Percentiles rank a stretch among this genome's conserved stretches.
Evolutionary conservation across 768 basidiomycete species (phyloP).

Genomic region (Termitomyces sp.): DNA sequence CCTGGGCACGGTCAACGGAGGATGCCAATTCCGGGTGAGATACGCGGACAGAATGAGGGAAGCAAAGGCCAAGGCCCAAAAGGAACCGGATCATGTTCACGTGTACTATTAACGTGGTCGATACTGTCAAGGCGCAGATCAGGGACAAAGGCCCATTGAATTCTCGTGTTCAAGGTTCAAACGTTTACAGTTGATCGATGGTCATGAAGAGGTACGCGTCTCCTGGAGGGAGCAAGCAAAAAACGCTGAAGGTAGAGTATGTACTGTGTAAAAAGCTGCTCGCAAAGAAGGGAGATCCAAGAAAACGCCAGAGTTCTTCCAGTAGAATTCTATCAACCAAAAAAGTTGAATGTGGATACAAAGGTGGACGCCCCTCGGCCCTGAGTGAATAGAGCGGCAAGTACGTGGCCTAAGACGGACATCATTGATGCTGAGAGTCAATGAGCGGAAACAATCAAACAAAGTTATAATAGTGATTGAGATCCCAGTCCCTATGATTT

Average conservation of each 20-base stretch:
- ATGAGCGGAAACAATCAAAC: background rate
- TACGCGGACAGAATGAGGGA: constrained; percentile 43
- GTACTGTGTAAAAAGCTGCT: constrained; percentile 33
- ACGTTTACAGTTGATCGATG: constrained; percentile 24
- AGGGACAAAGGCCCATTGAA: background rate
- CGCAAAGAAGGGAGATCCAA: constrained; percentile 61
- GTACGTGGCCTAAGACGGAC: constrained; percentile 59
- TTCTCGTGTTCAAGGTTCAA: constrained; percentile 33
- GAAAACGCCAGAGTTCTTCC: constrained; percentile 64
- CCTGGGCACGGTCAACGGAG: constrained; percentile 50
- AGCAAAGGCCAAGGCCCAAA: constrained; percentile 43
- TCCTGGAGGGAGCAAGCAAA: constrained; percentile 45
- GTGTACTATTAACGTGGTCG: constrained; percentile 47
- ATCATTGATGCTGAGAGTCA: constrained; percentile 50
- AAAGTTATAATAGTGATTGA: background rate
- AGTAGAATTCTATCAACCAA: background rate
- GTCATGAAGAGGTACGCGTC: constrained; percentile 72
- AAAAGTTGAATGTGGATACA: background rate
- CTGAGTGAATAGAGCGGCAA: constrained; percentile 60
- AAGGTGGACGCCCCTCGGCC: constrained; percentile 44
- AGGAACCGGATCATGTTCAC: constrained; percentile 39
- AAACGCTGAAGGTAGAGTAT: background rate
- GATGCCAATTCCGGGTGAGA: constrained; percentile 50
- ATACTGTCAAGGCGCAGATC: constrained; percentile 33
- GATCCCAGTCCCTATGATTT: background rate